Percentiles rank a stretch among this genome's conserved stretches.
Conservation (phyloP, 805 yeast species). For the Starmerella stellata region DNA sequence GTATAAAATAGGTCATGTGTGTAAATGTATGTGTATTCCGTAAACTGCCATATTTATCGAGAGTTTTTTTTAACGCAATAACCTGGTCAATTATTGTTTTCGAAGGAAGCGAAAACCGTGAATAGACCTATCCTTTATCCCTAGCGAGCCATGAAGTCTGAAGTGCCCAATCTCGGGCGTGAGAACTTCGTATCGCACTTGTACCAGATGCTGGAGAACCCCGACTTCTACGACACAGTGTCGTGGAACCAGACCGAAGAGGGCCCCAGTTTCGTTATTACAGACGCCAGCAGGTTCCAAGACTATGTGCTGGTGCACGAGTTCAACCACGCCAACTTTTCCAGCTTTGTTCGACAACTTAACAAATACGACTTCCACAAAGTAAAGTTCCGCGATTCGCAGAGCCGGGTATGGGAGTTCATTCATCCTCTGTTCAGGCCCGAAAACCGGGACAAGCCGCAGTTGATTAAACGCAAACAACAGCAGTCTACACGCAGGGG, state of each 20-base stretch:
- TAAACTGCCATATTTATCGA: too few species aligned
- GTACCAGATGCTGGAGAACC: slow-evolving; percentile 70
- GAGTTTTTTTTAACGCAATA: too few species aligned
- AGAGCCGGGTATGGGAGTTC: slow-evolving; percentile 54
- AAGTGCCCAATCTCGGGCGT: not conserved
- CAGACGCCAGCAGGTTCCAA: slow-evolving; percentile 31
- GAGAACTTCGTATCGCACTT: slow-evolving; percentile 19
- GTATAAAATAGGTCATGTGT: not conserved
- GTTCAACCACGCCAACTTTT: slow-evolving; percentile 87
- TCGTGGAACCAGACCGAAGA: slow-evolving; percentile 49
- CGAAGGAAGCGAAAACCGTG: too few species aligned
- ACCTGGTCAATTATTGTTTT: too few species aligned
- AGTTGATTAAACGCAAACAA: slow-evolving; percentile 62
- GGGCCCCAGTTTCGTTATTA: slow-evolving; percentile 79
- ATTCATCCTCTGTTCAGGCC: slow-evolving; percentile 73
- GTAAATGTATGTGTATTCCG: not conserved
- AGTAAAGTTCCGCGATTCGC: slow-evolving; percentile 40
- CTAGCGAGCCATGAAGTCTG: not conserved
- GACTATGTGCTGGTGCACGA: slow-evolving; percentile 58
- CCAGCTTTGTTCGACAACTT: slow-evolving; percentile 84
- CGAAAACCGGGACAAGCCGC: slow-evolving; percentile 61
- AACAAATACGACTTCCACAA: slow-evolving; percentile 97
- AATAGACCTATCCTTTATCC: too few species aligned
- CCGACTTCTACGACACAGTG: slow-evolving; percentile 55
- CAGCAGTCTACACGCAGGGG: slow-evolving; percentile 11